phyloP scores from a whole-genome alignment of 805 yeast genomes.

The Starmerella apis region DNA sequence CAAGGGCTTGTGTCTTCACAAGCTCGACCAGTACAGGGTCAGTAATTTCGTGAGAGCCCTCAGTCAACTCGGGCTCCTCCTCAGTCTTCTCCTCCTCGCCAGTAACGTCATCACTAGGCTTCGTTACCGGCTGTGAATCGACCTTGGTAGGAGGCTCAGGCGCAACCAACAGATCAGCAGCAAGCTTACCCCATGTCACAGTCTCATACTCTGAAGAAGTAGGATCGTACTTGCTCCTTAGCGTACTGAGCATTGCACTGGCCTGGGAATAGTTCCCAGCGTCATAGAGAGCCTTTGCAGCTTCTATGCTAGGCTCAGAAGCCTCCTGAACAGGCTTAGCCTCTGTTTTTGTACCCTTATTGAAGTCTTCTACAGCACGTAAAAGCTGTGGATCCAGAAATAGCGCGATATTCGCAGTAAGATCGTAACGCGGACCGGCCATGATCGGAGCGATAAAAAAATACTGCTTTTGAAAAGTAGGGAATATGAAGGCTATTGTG shows the following conservation, averaged over 20 bases:
- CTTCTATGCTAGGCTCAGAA: conserved; percentile 29
- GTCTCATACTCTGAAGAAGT: conserved; percentile 35
- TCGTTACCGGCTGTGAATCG: conserved; percentile 45
- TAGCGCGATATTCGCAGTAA: conserved; percentile 45
- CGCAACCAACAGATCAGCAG: conserved; percentile 44
- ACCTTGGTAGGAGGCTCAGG: conserved; percentile 33
- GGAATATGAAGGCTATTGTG: not conserved
- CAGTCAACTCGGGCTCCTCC: conserved; percentile 3
- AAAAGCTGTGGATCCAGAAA: conserved; percentile 54
- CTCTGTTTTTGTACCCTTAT: conserved; percentile 26
- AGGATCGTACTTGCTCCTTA: conserved; percentile 29
- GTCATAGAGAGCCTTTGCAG: conserved; percentile 29
- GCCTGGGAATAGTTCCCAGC: conserved; percentile 36
- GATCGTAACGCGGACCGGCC: conserved; percentile 35
- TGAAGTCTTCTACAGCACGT: conserved; percentile 43
- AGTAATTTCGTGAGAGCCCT: conserved; percentile 33
- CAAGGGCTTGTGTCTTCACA: conserved; percentile 44
- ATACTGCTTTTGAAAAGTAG: conserved; percentile 5
- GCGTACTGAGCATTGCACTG: conserved; percentile 15
- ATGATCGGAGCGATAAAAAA: not conserved
- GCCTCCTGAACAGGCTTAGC: conserved; percentile 5
- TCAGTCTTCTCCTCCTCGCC: conserved; percentile 36
- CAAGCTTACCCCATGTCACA: conserved; percentile 50
- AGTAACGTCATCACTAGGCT: not conserved
- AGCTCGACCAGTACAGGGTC: conserved; percentile 46